A percentile compares a stretch with the other conserved stretches of the same genome.
Evolutionary conservation across 345 rosid species (phyloP).

Genomic region (Pugionium cornutum): DNA sequence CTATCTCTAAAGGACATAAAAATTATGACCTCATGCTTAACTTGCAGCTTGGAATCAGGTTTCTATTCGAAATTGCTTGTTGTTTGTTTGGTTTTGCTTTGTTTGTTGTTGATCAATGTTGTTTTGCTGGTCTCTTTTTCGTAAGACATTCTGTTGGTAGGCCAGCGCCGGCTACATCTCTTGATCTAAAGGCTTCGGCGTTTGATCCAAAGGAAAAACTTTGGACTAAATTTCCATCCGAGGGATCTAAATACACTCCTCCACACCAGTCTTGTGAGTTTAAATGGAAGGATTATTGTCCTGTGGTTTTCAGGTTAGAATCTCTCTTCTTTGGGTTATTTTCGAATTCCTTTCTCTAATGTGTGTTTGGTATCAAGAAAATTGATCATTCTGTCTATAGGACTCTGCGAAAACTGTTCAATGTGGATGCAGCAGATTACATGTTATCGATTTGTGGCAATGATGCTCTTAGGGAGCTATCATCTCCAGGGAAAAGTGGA

Average conservation of each 20-base stretch:
- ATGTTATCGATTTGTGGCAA: constrained; percentile 95
- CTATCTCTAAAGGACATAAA: constrained; percentile 89
- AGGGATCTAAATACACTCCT: constrained; percentile 93
- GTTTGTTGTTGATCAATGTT: constrained; percentile 15
- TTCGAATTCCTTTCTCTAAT: neutral
- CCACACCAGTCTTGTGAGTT: constrained; percentile 92
- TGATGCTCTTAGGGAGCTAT: constrained; percentile 94
- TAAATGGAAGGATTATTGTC: constrained; percentile 97
- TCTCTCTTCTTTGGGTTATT: neutral
- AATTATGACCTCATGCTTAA: constrained; percentile 98
- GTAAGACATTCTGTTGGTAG: constrained; percentile 87
- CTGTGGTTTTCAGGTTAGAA: constrained; percentile 87
- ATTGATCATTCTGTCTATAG: constrained; percentile 34
- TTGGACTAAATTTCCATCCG: constrained; percentile 95
- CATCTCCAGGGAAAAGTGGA: constrained; percentile 98
- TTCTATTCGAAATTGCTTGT: neutral
- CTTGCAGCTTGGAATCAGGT: constrained; percentile 97
- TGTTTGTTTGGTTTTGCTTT: constrained; percentile 5
- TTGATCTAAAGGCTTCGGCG: constrained; percentile 84
- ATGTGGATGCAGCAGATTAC: constrained; percentile 94
- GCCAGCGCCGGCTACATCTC: constrained; percentile 83
- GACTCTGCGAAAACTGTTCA: constrained; percentile 89
- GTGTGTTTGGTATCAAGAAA: neutral
- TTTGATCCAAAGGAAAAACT: constrained; percentile 94
- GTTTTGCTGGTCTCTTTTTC: neutral